Base-by-base conservation (phyloP, 768 basidiomycete species). In the Pisolithus marmoratus region DNA sequence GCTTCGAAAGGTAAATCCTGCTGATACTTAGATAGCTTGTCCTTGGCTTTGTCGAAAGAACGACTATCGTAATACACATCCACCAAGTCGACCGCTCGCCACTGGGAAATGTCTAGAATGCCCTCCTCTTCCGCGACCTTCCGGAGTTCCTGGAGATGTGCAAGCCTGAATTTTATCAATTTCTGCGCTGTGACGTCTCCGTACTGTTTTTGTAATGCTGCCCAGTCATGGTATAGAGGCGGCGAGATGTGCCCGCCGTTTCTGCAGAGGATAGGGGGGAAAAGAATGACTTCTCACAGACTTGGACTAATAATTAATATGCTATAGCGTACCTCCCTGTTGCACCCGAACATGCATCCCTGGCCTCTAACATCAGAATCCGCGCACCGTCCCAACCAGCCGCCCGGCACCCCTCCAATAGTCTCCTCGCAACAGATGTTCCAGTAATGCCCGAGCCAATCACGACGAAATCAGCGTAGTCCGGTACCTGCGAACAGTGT, bases 381-480 rank as follows among this genome's bases (percentile, higher is more conserved):
- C 70, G 67, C 14, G 79, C 53, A 7, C 56, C 51, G 24, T 61
- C 63, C 23, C 60, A 54, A 46, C 49, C 65, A 26, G 46, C 46
- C 19, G 31, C 34, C n/a, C 52, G 49, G 7, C 63, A 58, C 17
- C 64, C 63, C 38, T 74, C 69, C 15, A 89, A 69, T 22, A 85
- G 54, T 8, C 76, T 75, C 54, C 80, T 76, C 5, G 78, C 81
- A 42, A 87, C 64, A 1, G 82, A 74, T 0, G 84, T 74, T 4
- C 87, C 86, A 0, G 87, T 83, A 52, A 90, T 85, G 0, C 88
- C 88, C n/a, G 83, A 84, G 3, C 88, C 88, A 49, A 90, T 77
- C 47, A 90, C 72, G 23, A 88, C 79, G 4, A 89, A 66, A 57
- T 90, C 87, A 1, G 77, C 84, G 49, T 81, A 67, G 0, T 60